phyloP scores from a whole-genome alignment of 352 stramenopile genomes.

The Blastocystis sp. region DNA sequence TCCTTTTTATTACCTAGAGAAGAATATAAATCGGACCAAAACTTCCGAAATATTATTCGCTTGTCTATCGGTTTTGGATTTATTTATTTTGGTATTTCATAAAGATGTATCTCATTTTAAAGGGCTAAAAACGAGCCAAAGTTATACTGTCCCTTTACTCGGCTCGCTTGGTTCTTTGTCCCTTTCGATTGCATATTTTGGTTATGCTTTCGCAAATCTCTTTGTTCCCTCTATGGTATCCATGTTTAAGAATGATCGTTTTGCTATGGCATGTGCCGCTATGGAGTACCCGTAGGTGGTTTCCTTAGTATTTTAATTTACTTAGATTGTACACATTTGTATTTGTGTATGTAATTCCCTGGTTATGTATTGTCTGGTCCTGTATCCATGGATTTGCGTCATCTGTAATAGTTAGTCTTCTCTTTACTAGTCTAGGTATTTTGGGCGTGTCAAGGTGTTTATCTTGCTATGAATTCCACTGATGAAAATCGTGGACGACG shows the following conservation, averaged over 20 bases:
- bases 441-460: slow-evolving; percentile 64
- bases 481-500: slow-evolving; percentile 39
- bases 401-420: not conserved
- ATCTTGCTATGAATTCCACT: slow-evolving; percentile 53
- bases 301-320: not conserved
- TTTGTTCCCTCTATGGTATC: slow-evolving; percentile 67
- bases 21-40: slow-evolving; percentile 37
- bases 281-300: slow-evolving; percentile 66
- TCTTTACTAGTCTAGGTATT: not conserved
- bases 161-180: slow-evolving; percentile 48
- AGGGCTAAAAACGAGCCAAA: slow-evolving; percentile 62
- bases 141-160: slow-evolving; percentile 60
- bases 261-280: slow-evolving; percentile 36
- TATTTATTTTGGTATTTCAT: slow-evolving; percentile 65
- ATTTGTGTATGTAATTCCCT: slow-evolving; percentile 66
- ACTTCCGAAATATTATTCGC: slow-evolving; percentile 45
- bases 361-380: slow-evolving; percentile 60
- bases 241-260: slow-evolving; percentile 47
- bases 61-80: slow-evolving; percentile 61
- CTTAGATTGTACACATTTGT: slow-evolving; percentile 53
- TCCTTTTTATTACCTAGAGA: not conserved
- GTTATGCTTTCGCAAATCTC: slow-evolving; percentile 64
- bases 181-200: slow-evolving; percentile 65
- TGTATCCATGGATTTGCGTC: slow-evolving; percentile 59
- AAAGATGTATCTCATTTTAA: not conserved